Conservation (phyloP, 371 early-diverging fungal genomes). For the Coemansia sp. region DNA sequence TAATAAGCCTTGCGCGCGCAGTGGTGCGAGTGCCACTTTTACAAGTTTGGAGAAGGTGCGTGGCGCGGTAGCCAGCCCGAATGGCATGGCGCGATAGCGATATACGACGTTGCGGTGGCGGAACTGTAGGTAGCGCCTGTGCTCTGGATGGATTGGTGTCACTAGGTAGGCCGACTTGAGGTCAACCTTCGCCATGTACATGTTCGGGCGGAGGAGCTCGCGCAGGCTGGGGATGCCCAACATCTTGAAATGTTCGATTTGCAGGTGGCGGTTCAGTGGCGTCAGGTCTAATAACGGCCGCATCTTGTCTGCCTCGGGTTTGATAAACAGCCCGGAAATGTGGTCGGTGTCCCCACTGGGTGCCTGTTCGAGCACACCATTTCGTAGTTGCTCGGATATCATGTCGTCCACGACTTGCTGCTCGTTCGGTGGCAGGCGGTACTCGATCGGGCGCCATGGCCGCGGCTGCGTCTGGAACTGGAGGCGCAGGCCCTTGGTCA, state of each 20-base stretch:
- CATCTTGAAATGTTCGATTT: conserved; percentile 43
- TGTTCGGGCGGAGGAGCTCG: conserved; percentile 15
- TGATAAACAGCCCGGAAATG: conserved; percentile 5
- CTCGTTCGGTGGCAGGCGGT: not conserved
- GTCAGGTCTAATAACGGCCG: conserved; percentile 16
- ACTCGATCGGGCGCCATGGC: not conserved
- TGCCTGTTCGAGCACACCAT: not conserved
- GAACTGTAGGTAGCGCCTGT: conserved; percentile 39
- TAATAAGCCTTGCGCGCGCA: conserved; percentile 15
- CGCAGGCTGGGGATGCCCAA: conserved; percentile 23
- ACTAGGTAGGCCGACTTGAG: conserved; percentile 19
- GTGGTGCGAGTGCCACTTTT: conserved; percentile 17
- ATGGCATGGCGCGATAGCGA: conserved; percentile 43
- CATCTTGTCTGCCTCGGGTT: conserved; percentile 15
- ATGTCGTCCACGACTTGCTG: not conserved
- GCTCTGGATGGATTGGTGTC: conserved; percentile 2
- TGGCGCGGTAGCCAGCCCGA: conserved; percentile 49
- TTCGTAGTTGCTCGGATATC: not conserved
- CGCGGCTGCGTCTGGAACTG: not conserved
- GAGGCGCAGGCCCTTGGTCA: not conserved
- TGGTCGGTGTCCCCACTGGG: not conserved
- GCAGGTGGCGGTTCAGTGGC: conserved; percentile 27
- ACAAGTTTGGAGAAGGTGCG: conserved; percentile 50
- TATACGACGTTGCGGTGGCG: conserved; percentile 41
- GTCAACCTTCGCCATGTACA: conserved; percentile 32